phyloP scores from a whole-genome alignment of 208 protist genomes.

The Herpetomonas samuelpessoai region DNA sequence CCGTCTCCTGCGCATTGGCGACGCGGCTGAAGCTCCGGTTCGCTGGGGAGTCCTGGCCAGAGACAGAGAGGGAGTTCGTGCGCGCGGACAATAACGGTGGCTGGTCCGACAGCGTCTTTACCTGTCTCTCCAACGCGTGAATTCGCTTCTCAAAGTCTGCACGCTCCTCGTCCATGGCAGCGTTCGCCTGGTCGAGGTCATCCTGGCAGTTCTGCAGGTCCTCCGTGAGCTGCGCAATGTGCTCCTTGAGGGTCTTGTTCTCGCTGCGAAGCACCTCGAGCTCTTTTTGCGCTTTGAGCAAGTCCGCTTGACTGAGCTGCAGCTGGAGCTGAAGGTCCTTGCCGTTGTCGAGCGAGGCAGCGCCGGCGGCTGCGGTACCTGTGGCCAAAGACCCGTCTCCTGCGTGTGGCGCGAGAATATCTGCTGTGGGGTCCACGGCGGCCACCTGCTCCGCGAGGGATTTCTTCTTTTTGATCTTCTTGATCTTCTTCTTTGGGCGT shows the following conservation, averaged over 20 bases:
- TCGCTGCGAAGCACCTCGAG: slow-evolving; percentile 37
- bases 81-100: not conserved
- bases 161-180: slow-evolving; percentile 24
- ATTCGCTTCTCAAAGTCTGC: slow-evolving; percentile 40
- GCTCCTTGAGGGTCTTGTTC: slow-evolving; percentile 54
- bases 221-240: slow-evolving; percentile 35
- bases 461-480: slow-evolving; percentile 54
- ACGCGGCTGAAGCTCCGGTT: slow-evolving; percentile 10
- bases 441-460: slow-evolving; percentile 41
- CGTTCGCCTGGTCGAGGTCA: slow-evolving; percentile 31
- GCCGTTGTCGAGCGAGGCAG: not conserved
- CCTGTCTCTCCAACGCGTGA: slow-evolving; percentile 6
- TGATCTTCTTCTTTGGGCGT: slow-evolving; percentile 35
- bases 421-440: slow-evolving; percentile 15
- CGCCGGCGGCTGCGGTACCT: slow-evolving; percentile 6
- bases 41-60: not conserved
- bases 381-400: slow-evolving; percentile 15
- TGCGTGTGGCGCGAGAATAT: slow-evolving; percentile 13
- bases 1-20: slow-evolving; percentile 16
- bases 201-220: slow-evolving; percentile 39
- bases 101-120: not conserved
- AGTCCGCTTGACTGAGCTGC: not conserved
- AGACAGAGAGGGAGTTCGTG: not conserved
- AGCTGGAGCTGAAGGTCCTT: slow-evolving; percentile 10
- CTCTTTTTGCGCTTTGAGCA: slow-evolving; percentile 23